Base-by-base conservation (phyloP, 2,329 filamentous ascomycete genomes). In the Diplodia mutila region DNA sequence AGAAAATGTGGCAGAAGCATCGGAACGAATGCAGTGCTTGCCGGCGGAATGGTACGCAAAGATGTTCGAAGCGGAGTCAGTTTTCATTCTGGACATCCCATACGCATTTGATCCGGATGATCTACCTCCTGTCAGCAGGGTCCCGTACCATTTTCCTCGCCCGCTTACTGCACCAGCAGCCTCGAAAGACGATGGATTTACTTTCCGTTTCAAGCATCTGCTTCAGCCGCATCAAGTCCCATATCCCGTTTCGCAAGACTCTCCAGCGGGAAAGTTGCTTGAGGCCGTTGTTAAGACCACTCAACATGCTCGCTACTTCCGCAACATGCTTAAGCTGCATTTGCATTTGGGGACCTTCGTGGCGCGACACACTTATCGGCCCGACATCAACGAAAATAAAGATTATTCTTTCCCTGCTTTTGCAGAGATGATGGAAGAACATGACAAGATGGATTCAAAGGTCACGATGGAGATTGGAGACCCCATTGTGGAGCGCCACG, bases 11-110 rank as follows among this genome's bases (percentile, higher is more conserved):
- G 53, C 72, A 18, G 63, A 65, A 2, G 77, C 75, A 5, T 69
- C 72, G 48, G 37, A 69, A 12, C 73, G 73, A 53, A 69, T 74
- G 61, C 49, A 57, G 6, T 73, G 69, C 9, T 53, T 75, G 65
- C 69, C 77, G 3, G 64, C 72, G 7, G 74, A 73, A 32, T 66
- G 73, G 2, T 57, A 67, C 1, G 61, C 63, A n/a, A 71, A 71
- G 4, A 64, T 23, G 4, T 71, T 67, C 42, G 69, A 70, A 9
- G 12, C 66, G 1, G 57, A 70, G 23, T 32, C 67, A n/a, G 46
- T 72, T 23, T 72, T 73, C 49, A 69, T 77, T 12, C 65, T 77
- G 3, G 61, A 65, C 9, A 25, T 54, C 8, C 34, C 61, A 18
- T 27, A 29, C 5, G 34, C 9, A 12, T n/a, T 25, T 18, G 49